Conservation (phyloP, 352 stramenopile species). For the Halophytophthora batemanensis region DNA sequence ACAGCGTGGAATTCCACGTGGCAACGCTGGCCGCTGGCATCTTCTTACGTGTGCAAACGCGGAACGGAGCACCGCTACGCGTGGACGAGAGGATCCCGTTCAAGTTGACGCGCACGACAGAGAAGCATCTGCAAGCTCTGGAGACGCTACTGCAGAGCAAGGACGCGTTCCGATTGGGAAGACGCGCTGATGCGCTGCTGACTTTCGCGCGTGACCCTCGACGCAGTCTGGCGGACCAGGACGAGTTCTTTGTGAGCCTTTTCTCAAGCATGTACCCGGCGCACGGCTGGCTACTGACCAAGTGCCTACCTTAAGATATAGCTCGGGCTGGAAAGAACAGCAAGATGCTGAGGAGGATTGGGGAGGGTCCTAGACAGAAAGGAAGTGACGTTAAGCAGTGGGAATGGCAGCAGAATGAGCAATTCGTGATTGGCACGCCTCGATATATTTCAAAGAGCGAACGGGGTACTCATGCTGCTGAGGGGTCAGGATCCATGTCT, state of each 20-base stretch:
- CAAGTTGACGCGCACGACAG: conserved; percentile 77
- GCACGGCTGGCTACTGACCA: conserved; percentile 75
- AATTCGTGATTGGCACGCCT: too few relatives aligned
- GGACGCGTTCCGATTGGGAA: conserved; percentile 71
- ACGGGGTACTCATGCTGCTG: too few relatives aligned
- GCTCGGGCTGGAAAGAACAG: conserved; percentile 16
- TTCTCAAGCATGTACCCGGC: conserved; percentile 83
- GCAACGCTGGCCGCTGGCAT: conserved; percentile 66
- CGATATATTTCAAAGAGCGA: too few relatives aligned
- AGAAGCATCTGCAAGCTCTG: conserved; percentile 70
- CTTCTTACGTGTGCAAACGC: conserved; percentile 78
- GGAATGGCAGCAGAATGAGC: too few relatives aligned
- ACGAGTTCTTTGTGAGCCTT: conserved; percentile 83
- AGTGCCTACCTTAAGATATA: conserved; percentile 39
- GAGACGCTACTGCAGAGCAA: conserved; percentile 75
- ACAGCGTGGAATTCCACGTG: conserved; percentile 79
- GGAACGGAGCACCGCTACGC: conserved; percentile 62
- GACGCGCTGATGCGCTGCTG: conserved; percentile 73
- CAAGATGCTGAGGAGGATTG: neutral
- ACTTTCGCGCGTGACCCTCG: conserved; percentile 57
- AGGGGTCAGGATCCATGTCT: too few relatives aligned
- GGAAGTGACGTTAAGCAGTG: too few relatives aligned
- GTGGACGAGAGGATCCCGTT: conserved; percentile 73
- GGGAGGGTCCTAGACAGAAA: too few relatives aligned
- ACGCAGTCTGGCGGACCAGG: conserved; percentile 77